A percentile compares a stretch with the other conserved stretches of the same genome.
Evolutionary conservation across 805 yeast species (phyloP).

Genomic region (Wickerhamia fluorescens): DNA sequence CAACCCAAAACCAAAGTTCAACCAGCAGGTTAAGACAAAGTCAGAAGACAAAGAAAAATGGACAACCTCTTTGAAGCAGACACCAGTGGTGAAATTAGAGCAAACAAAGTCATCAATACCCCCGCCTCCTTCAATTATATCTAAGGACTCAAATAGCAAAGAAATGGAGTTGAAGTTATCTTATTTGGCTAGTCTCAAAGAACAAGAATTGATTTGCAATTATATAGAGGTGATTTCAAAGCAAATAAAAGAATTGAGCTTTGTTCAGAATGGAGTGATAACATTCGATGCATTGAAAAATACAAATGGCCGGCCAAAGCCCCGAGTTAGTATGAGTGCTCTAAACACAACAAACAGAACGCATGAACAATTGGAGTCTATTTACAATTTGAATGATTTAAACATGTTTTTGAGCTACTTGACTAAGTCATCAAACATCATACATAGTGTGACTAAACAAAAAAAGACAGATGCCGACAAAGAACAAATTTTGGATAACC

Average conservation of each 20-base stretch:
- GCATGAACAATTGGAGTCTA: constrained; percentile 30
- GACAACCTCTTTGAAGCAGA: too few relatives aligned
- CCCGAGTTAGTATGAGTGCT: neutral
- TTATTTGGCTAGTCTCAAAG: constrained; percentile 32
- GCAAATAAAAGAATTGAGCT: constrained; percentile 36
- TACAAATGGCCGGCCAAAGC: constrained; percentile 1
- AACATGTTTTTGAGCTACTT: constrained; percentile 32
- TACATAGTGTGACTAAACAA: constrained; percentile 32
- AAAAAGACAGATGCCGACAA: constrained; percentile 9
- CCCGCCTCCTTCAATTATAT: constrained; percentile 3
- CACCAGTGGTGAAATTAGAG: neutral
- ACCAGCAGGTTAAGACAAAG: too few relatives aligned
- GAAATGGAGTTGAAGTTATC: constrained; percentile 20
- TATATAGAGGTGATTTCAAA: constrained; percentile 36
- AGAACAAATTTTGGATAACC: constrained; percentile 8
- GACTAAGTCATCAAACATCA: constrained; percentile 29
- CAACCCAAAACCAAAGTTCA: neutral
- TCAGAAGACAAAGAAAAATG: too few relatives aligned
- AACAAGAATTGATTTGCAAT: constrained; percentile 35
- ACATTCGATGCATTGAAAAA: constrained; percentile 32
- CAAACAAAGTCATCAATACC: neutral
- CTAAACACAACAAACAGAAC: constrained; percentile 4
- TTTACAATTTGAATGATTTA: constrained; percentile 33
- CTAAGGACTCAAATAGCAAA: constrained; percentile 8
- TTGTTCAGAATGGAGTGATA: constrained; percentile 38